Base-by-base conservation (phyloP, 495 filamentous ascomycete species). In the Aspergillus kassunensis region DNA sequence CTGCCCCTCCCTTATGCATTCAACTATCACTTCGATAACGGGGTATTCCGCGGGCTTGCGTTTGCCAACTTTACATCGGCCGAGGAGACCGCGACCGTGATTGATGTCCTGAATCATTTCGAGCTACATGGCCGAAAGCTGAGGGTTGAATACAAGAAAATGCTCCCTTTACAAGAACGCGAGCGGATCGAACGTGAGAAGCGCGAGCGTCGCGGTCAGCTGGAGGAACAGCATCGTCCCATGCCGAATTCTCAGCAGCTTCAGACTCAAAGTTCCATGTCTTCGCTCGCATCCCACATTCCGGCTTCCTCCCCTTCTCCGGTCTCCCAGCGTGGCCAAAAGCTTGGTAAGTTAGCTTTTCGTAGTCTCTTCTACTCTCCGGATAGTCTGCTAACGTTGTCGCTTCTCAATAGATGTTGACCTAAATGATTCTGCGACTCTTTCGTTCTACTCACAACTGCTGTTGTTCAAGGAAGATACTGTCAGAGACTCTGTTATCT, bases 1-100 rank as follows among this genome's bases (percentile, higher is more conserved):
- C 79, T 97, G 24, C 93, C 93, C 1, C 81, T 97, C 33, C 93
- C 93, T 0, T 98, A 98, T 64, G 93, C 93, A 4, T 98, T 98
- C 80, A 98, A 98, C 71, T 98, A 98, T 59, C 93, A 98, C 68
- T 98, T 98, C 65, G 93, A 98, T 64, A 95, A 96, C 62, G 93
- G 93, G 18, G 92, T 98, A 16, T 98, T 98, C 73, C 80, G 93
- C 51, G 93, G 93, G 16, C 77, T 98, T 42, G 93, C 93, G 9
- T 98, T 98, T 68, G 93, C 93, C 69, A 98, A 98, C 71, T 98
- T 98, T 69, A 95, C 93, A 10, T 96, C 89, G 15, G 81, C 93
- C 2, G 86, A 96, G 51, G 93, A 98, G 62, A 98, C 93, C 0
- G 87, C 86, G 11, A 78, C 82, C 23, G 93, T 97, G 29, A 98